phyloP scores from a whole-genome alignment of 768 basidiomycete species.

The Kwoniella botswanensis region DNA sequence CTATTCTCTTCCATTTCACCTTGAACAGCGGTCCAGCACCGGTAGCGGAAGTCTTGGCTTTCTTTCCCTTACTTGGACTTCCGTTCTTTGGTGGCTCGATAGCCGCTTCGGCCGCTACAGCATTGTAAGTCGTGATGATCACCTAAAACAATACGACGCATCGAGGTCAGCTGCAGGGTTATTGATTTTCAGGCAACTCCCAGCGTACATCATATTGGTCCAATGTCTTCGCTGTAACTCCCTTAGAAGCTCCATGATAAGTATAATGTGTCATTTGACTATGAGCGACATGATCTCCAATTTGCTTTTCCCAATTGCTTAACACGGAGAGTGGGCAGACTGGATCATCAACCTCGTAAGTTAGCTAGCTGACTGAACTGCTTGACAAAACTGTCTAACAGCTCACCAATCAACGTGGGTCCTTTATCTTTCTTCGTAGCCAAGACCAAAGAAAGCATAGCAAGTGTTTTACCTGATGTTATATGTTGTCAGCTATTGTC shows the following conservation, averaged over 20 bases:
- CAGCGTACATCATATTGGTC: slow-evolving; percentile 42
- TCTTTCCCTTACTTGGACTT: slow-evolving; percentile 59
- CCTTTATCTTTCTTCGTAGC: slow-evolving; percentile 73
- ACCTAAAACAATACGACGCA: slow-evolving; percentile 24
- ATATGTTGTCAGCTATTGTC: slow-evolving; percentile 6
- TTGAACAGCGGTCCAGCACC: slow-evolving; percentile 64
- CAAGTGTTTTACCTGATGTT: slow-evolving; percentile 80
- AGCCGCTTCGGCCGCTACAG: slow-evolving; percentile 30
- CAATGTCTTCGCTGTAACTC: slow-evolving; percentile 32
- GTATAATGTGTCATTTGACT: slow-evolving; percentile 41
- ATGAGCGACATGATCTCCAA: slow-evolving; percentile 40
- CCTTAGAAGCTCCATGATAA: slow-evolving; percentile 42
- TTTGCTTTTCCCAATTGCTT: slow-evolving; percentile 55
- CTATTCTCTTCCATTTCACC: slow-evolving; percentile 83
- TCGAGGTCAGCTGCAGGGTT: neutral
- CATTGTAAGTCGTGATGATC: slow-evolving; percentile 50
- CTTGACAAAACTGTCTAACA: neutral
- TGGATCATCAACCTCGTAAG: slow-evolving; percentile 1
- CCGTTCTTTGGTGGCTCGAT: neutral
- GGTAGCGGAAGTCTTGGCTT: slow-evolving; percentile 59
- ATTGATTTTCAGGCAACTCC: no score
- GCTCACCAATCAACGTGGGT: slow-evolving; percentile 77
- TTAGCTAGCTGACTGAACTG: neutral
- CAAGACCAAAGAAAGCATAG: slow-evolving; percentile 79
- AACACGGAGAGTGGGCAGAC: slow-evolving; percentile 51